Base-by-base conservation (phyloP, 2,329 filamentous ascomycete genomes). In the Clonostachys byssicola region DNA sequence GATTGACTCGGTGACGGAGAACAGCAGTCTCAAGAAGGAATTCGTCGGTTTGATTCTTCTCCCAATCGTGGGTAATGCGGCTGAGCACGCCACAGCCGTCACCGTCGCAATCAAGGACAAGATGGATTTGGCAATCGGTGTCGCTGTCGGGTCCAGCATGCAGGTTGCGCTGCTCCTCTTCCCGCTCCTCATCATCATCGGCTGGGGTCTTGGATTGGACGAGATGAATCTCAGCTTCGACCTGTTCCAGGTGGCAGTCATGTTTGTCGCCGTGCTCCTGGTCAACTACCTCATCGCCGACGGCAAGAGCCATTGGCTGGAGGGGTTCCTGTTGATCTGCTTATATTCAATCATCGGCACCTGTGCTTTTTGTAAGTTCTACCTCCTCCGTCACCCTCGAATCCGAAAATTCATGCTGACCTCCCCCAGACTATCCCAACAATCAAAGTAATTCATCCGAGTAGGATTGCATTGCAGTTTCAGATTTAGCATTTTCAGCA, bases 201-300 rank as follows among this genome's bases (percentile, higher is more conserved):
- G 88, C 47, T 92, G 88, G 88, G 83, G 82, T 52, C 83, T 91
- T 77, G 78, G 71, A 36, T 64, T 79, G 51, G 82, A 85, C 51
- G 75, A 82, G 2, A 92, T 92, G 89, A 89, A 84, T 17, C 77
- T 95, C 6, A 86, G 86, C 63, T 94, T 96, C 62, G 89, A 95
- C 60, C 84, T 84, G 1, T 96, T 96, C 73, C 89, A 96, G 68
- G 85, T 96, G 13, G 86, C 91, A 18, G 85, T 88, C 39, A 71
- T 95, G 39, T 95, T 95, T 56, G 88, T 94, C 12, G 84, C 89
- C 3, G 88, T 89, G 0, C 80, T 95, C 40, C 76, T 95, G 34
- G 88, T 92, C 49, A 95, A 95, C 62, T 95, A 95, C 61, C 68
- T 95, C 40, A 89, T 95, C 43, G 77, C 85, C 17, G 89, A 95